phyloP scores from a whole-genome alignment of 73 alveolate genomes.

The Blepharisma japonicum region DNA sequence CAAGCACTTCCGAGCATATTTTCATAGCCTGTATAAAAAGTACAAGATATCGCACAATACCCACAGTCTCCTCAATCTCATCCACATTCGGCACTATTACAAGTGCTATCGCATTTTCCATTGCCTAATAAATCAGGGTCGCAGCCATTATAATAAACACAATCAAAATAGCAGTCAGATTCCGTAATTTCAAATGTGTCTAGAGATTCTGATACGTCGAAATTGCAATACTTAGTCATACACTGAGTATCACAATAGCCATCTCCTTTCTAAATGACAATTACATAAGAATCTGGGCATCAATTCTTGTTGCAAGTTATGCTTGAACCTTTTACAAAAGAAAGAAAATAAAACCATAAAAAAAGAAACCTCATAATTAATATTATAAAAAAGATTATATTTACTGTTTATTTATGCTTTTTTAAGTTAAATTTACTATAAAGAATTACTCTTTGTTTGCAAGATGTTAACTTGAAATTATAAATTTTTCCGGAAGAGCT shows the following conservation, averaged over 20 bases:
- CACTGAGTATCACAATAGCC: neutral
- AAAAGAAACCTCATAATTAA: no score
- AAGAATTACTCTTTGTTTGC: no score
- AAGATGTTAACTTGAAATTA: no score
- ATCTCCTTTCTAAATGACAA: neutral
- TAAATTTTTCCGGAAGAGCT: no score
- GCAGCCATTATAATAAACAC: constrained; percentile 23
- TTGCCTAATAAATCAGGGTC: neutral
- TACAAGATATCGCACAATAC: neutral
- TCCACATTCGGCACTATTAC: neutral
- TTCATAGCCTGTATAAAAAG: neutral
- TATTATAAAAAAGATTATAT: no score
- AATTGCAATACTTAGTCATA: neutral
- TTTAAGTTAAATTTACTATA: no score
- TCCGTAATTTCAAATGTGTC: neutral
- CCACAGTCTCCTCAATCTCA: constrained; percentile 10
- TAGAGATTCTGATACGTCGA: neutral
- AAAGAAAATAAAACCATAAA: no score
- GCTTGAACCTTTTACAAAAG: no score
- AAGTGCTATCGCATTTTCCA: neutral
- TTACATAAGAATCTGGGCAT: no score
- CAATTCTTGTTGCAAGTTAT: no score
- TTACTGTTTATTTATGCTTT: no score
- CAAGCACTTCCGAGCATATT: neutral
- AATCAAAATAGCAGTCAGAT: neutral